These are phyloP conservation scores for Diversispora eburnea DNA, from an alignment of 192 early-diverging fungal species.

Conservation along the genomic window DNA sequence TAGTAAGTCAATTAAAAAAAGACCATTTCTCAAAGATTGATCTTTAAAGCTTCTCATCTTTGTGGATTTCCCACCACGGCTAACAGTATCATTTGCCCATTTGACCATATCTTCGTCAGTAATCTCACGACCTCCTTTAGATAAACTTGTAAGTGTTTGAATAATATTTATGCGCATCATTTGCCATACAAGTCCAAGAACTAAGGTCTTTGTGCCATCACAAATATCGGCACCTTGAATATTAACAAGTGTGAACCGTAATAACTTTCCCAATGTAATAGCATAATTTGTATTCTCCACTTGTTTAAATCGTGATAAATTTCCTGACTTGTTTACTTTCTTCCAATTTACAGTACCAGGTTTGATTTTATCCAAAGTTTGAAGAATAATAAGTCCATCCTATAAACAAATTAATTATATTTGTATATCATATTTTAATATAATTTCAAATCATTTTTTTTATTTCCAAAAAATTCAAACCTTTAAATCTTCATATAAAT, in stretches of 20 bases:
- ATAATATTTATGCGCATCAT: slow-evolving; percentile 97
- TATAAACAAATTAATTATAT: slow-evolving; percentile 24
- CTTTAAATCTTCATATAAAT: slow-evolving; percentile 93
- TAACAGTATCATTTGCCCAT: slow-evolving; percentile 90
- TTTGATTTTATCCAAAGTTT: slow-evolving; percentile 92
- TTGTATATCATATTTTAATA: slow-evolving; percentile 16
- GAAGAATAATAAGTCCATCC: slow-evolving; percentile 89
- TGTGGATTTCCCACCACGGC: slow-evolving; percentile 58
- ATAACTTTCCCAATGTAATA: slow-evolving; percentile 79
- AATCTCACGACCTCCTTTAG: slow-evolving; percentile 75
- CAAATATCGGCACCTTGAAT: slow-evolving; percentile 95
- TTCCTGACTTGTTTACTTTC: slow-evolving; percentile 74
- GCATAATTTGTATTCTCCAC: slow-evolving; percentile 98
- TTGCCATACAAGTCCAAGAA: slow-evolving; percentile 94
- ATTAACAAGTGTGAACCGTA: slow-evolving; percentile 88
- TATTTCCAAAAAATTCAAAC: slow-evolving; percentile 7
- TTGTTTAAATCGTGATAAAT: slow-evolving; percentile 89
- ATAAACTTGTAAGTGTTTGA: slow-evolving; percentile 85
- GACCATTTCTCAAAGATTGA: slow-evolving; percentile 65
- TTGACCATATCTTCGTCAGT: slow-evolving; percentile 91
- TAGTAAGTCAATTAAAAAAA: slow-evolving; percentile 88
- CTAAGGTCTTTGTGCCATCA: slow-evolving; percentile 86
- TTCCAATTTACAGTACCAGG: slow-evolving; percentile 92
- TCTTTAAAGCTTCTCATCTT: slow-evolving; percentile 87
- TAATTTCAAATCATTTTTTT: not conserved